Evolutionary conservation across 2,329 filamentous ascomycete genomes (phyloP).

Genomic region (Aspergillus versicolor): DNA sequence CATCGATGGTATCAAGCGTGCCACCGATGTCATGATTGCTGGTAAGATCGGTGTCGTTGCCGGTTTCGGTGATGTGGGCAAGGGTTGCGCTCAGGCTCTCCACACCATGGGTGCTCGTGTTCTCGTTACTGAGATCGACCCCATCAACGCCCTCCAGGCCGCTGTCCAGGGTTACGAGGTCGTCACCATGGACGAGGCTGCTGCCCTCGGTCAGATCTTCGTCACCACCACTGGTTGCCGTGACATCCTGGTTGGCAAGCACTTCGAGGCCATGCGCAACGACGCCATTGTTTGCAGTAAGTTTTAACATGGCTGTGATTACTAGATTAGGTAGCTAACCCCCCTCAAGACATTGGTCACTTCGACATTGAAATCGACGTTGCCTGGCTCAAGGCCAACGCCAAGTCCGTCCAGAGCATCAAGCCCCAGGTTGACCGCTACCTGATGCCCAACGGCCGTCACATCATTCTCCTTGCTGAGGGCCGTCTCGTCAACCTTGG

Average conservation of each 20-base stretch:
- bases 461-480: slow-evolving; percentile 98
- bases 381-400: slow-evolving; percentile 98
- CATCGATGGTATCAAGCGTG: slow-evolving; percentile 99
- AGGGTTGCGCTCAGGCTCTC: slow-evolving; percentile 95
- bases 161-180: slow-evolving; percentile 97
- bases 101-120: slow-evolving; percentile 97
- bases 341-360: slow-evolving; percentile 82
- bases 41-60: slow-evolving; percentile 98
- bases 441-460: slow-evolving; percentile 86
- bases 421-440: slow-evolving; percentile 99
- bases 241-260: slow-evolving; percentile 87
- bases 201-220: slow-evolving; percentile 88
- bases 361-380: slow-evolving; percentile 99
- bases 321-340: neutral
- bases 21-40: slow-evolving; percentile 99
- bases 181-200: slow-evolving; percentile 96
- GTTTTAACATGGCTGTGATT: slow-evolving; percentile 29
- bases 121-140: slow-evolving; percentile 94
- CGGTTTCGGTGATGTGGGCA: slow-evolving; percentile 98
- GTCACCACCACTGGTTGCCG: slow-evolving; percentile 99
- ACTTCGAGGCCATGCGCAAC: slow-evolving; percentile 95
- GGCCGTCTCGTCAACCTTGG: slow-evolving; percentile 99
- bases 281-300: slow-evolving; percentile 97
- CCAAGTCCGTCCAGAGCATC: slow-evolving; percentile 92
- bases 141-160: slow-evolving; percentile 99